Conservation (phyloP, 78 protist species). For the Trichosphaerium sp. region DNA sequence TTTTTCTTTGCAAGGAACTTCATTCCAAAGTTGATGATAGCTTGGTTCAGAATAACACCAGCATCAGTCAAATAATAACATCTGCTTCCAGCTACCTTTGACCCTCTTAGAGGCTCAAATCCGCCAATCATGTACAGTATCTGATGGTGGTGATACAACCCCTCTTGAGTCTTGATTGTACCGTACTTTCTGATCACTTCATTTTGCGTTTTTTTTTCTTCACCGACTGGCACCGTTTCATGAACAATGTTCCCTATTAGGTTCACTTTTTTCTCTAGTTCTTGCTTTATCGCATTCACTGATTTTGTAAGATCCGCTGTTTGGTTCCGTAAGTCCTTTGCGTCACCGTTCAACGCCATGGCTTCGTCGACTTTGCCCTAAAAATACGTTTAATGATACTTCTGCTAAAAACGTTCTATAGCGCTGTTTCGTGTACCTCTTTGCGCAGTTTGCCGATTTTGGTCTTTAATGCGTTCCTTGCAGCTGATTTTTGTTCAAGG, state of each 20-base stretch:
- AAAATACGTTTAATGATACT: too few relatives aligned
- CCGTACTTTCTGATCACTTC: constrained; percentile 42
- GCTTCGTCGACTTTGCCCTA: too few relatives aligned
- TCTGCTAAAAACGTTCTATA: too few relatives aligned
- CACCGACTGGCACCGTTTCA: constrained; percentile 68
- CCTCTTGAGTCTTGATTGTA: constrained; percentile 21
- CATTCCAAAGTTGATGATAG: constrained; percentile 78
- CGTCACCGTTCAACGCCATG: too few relatives aligned
- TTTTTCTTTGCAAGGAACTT: constrained; percentile 39
- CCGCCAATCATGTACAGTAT: constrained; percentile 78
- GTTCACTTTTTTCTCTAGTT: too few relatives aligned
- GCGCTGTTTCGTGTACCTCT: too few relatives aligned
- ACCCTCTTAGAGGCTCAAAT: constrained; percentile 51
- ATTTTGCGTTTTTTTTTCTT: constrained; percentile 71
- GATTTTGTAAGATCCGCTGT: too few relatives aligned
- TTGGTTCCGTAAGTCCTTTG: too few relatives aligned
- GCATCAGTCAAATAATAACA: constrained; percentile 85
- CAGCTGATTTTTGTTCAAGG: too few relatives aligned
- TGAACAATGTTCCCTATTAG: constrained; percentile 86
- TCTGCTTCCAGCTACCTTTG: constrained; percentile 81
- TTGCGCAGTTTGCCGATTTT: too few relatives aligned
- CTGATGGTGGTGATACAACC: constrained; percentile 61
- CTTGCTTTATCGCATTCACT: too few relatives aligned
- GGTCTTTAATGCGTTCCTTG: too few relatives aligned
- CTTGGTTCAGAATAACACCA: constrained; percentile 78